These are phyloP conservation scores for Amanita pallidorosea DNA, from an alignment of 768 basidiomycete species.

Conservation along the genomic window DNA sequence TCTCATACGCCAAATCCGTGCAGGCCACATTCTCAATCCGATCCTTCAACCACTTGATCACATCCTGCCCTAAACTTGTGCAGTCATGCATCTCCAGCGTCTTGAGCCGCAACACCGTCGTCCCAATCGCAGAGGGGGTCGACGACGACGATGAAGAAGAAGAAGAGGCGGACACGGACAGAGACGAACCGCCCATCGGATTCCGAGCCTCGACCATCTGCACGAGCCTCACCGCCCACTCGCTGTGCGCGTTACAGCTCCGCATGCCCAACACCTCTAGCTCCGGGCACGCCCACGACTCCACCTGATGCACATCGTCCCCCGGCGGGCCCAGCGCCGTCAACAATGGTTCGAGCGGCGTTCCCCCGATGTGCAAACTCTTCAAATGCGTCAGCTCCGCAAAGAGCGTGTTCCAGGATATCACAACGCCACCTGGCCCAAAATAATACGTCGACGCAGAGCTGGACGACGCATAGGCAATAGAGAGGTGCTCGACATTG, in stretches of 20 bases:
- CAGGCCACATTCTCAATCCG: constrained; percentile 54
- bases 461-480: constrained; percentile 37
- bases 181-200: constrained; percentile 28
- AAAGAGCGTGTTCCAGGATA: constrained; percentile 56
- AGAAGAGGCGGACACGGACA: constrained; percentile 10
- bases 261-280: constrained; percentile 51
- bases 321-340: constrained; percentile 47
- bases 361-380: constrained; percentile 53
- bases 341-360: constrained; percentile 55
- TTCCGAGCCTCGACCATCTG: constrained; percentile 65
- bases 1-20: constrained; percentile 45
- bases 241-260: constrained; percentile 53
- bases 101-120: constrained; percentile 38
- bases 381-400: constrained; percentile 46
- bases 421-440: constrained; percentile 43
- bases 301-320: constrained; percentile 33
- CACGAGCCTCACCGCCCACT: constrained; percentile 58
- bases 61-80: constrained; percentile 53
- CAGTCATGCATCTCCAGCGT: constrained; percentile 61
- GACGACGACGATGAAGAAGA: not conserved
- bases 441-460: constrained; percentile 36
- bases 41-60: constrained; percentile 54
- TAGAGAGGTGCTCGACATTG: constrained; percentile 44
- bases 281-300: constrained; percentile 54
- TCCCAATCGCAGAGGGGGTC: not conserved